Evolutionary conservation across 2,329 filamentous ascomycete genomes (phyloP), one percentile per base, ranked within the genome.

Genomic region (Colletotrichum neosansevieriae): DNA sequence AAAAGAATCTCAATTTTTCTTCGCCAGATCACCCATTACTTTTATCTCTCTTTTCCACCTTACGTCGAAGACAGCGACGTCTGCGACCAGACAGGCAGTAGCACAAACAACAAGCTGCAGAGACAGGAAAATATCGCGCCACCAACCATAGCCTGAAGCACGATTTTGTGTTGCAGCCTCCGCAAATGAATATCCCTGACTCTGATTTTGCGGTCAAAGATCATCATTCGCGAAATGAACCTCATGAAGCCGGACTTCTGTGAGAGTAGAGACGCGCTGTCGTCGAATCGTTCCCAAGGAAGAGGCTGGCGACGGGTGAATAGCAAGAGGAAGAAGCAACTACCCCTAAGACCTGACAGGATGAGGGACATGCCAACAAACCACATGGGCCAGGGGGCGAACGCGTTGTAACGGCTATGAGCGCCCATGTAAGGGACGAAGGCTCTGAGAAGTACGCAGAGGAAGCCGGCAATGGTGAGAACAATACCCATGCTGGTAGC

Each of bases 261-360:
- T 2, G 74, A 74, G 6, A 67, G 49, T 5, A 73, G 59, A 1
- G 72, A 72, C 11, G 72, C 70, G 15, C 73, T 74, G 47, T 84
- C 82, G 56, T 83, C 82, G 66, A 83, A 81, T 15, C 81, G 75
- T 73, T 85, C 83, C 83, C 83, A 85, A 0, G 83, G 83, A 44
- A 85, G 74, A 3, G 79, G 77, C 73, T 84, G 83, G 40, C 83
- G 76, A 40, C 81, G 76, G 9, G 79, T 80, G 70, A 84, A 83
- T 21, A 84, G 77, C 62, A 85, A 72, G 50, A 84, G 72, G 67
- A 85, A 84, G 74, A 84, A 84, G 71, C 83, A 85, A 61, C 78
- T 80, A 2, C 83, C 83, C 42, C 83, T 74, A 15, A 84, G 67
- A n/a, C 83, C 83, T 0, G 80, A 80, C 19, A 84, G 72, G 24